Evolutionary conservation across 805 yeast genomes (phyloP), one percentile per base, ranked within the genome.

Genomic region (Cyberlindnera meyerae): DNA sequence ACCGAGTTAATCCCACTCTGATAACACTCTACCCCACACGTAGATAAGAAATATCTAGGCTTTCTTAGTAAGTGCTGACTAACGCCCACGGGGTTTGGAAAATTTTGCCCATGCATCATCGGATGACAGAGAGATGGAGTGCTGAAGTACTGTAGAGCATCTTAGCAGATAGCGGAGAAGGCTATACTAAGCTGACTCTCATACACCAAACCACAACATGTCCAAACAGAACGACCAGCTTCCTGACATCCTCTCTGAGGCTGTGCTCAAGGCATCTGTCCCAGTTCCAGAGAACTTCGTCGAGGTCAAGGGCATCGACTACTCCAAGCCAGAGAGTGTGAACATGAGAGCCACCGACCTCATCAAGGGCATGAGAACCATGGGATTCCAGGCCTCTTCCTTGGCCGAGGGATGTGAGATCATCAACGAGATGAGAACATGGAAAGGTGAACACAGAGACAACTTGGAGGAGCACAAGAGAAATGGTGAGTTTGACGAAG

Each of bases 301-400:
- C 18, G 72, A 79, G 53, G 96, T 94, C 18, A 67, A 75, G 39
- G 98, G 98, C 39, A 78, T 93, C 34, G 97, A 93, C 62, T 93
- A 90, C 64, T 79, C 90, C 31, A 72, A 78, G 50, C 81, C 83
- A 28, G 75, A 73, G 34, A 83, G 90, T 38, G 74, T 73, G 49
- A 77, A 89, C 61, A 77, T 85, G 74, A 68, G 71, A 30, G 98
- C 97, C 28, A 69, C 71, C 11, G 89, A 85, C 52, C 68, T 93
- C 47, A 73, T 93, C 45, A 68, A 67, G 24, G 76, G 90, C 22
- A 93, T 94, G 98, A 79, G 70, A 51, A 79, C 78, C 26, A 93
- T 94, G 97, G 99, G 99, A 7, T 93, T 90, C 69, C 99, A 93
- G 66, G 98, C 95, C 8, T 76, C 89, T 7, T 73, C 90, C 6